Percentiles rank a stretch among this genome's conserved stretches.
These are phyloP conservation scores for Forsythia viridissima DNA, from an alignment of 257 asterid genomes.

Conservation along the genomic window DNA sequence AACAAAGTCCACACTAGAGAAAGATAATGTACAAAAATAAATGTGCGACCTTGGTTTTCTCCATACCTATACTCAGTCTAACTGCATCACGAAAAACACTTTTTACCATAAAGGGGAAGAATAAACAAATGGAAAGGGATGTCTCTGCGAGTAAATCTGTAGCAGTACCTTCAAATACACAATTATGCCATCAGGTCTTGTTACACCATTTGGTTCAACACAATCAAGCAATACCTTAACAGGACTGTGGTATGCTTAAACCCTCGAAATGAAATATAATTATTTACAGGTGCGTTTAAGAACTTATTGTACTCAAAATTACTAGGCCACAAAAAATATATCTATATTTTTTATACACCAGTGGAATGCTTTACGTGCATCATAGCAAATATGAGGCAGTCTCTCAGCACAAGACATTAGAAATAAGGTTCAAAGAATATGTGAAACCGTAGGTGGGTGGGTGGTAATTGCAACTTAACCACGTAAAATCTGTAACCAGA, in stretches of 20 bases:
- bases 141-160: background rate
- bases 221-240: background rate
- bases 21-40: background rate
- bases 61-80: background rate
- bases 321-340: background rate
- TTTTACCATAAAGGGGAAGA: background rate
- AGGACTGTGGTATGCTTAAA: background rate
- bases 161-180: background rate
- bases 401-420: background rate
- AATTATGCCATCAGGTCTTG: background rate
- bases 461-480: background rate
- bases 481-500: background rate
- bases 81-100: background rate
- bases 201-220: background rate
- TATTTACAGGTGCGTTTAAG: background rate
- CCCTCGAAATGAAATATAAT: background rate
- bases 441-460: background rate
- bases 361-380: background rate
- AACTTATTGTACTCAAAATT: background rate
- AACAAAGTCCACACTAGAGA: slow-evolving; percentile 6
- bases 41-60: background rate
- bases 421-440: too few relatives aligned
- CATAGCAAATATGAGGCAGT: background rate
- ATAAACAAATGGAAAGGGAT: background rate
- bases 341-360: background rate